phyloP scores from a whole-genome alignment of 169 alveolate genomes.

The Plasmodium gonderi region DNA sequence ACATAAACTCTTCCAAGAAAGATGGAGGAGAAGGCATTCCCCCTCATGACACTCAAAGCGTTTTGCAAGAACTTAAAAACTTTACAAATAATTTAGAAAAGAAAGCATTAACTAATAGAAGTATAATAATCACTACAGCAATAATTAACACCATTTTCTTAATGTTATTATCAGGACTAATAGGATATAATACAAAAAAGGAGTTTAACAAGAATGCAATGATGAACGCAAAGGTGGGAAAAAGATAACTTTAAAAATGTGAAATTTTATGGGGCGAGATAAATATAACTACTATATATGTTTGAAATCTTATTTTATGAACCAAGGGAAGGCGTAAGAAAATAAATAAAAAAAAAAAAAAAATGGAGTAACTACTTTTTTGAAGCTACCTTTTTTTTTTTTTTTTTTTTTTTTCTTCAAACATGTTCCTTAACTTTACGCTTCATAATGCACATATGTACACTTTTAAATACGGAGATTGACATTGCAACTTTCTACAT shows the following conservation, averaged over 20 bases:
- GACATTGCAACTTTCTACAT: neutral
- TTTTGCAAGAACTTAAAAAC: constrained; percentile 22
- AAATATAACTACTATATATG: neutral
- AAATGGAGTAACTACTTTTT: neutral
- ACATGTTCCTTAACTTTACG: too few relatives aligned
- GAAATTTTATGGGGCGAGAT: neutral
- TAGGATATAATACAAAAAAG: constrained; percentile 15
- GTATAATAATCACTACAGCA: constrained; percentile 12
- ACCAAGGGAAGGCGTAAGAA: neutral
- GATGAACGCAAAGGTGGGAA: neutral
- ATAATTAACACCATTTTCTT: constrained; percentile 9
- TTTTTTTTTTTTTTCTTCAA: too few relatives aligned
- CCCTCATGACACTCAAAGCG: constrained; percentile 3
- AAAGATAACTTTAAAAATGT: neutral
- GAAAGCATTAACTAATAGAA: constrained; percentile 14
- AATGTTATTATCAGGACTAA: constrained; percentile 12
- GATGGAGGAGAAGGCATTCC: neutral
- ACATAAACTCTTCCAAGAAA: neutral
- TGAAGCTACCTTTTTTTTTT: neutral
- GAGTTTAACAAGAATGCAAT: neutral
- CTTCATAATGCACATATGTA: neutral
- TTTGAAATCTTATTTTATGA: neutral
- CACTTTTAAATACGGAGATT: neutral
- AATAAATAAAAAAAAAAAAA: neutral
- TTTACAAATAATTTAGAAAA: neutral